A percentile compares a stretch with the other conserved stretches of the same genome.
Conservation (phyloP, 495 filamentous ascomycete species). For the Hypoxylon cercidicola region DNA sequence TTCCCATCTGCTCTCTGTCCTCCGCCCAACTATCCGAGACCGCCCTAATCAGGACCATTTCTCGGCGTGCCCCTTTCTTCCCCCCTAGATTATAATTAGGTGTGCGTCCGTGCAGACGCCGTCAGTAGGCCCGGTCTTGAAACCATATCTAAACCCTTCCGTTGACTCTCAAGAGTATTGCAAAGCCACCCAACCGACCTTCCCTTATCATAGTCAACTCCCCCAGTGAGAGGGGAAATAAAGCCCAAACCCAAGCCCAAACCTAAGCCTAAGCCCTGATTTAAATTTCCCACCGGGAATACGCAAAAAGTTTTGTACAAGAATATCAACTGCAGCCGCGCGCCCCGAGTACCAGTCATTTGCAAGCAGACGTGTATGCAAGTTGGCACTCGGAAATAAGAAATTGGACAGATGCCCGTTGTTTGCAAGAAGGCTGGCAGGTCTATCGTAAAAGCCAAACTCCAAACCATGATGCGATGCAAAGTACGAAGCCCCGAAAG, state of each 20-base stretch:
- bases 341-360: neutral
- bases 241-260: too few relatives aligned
- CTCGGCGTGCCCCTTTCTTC: conserved; percentile 21
- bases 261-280: conserved; percentile 3
- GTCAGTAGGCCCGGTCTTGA: conserved; percentile 18
- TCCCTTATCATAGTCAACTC: conserved; percentile 1
- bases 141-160: conserved; percentile 31
- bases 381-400: neutral
- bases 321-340: conserved; percentile 10
- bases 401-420: conserved; percentile 4
- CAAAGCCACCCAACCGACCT: conserved; percentile 4
- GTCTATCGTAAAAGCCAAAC: conserved; percentile 24
- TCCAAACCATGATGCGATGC: conserved; percentile 34
- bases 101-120: conserved; percentile 22
- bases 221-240: neutral
- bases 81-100: conserved; percentile 38
- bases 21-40: neutral
- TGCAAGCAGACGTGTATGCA: neutral
- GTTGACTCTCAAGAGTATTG: conserved; percentile 3
- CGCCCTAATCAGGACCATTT: neutral
- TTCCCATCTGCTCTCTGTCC: neutral
- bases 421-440: conserved; percentile 4
- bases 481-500: conserved; percentile 23
- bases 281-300: conserved; percentile 14
- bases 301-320: conserved; percentile 22